phyloP scores from a whole-genome alignment of 2,329 filamentous ascomycete genomes.

The Fusarium sp. region DNA sequence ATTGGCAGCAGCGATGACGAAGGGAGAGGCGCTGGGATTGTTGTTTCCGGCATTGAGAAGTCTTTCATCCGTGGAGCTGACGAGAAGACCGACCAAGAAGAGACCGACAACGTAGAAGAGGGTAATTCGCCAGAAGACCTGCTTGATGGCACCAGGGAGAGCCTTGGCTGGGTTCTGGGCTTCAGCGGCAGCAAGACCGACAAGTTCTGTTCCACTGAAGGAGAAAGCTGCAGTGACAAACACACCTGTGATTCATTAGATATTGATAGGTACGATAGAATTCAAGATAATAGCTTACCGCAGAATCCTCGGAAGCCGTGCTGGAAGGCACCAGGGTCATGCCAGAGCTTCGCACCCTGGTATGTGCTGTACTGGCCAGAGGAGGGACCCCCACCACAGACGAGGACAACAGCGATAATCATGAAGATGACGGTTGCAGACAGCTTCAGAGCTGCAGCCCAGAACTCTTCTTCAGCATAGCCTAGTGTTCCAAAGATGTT shows the following conservation, averaged over 20 bases:
- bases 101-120: slow-evolving; percentile 66
- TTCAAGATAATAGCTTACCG: slow-evolving; percentile 53
- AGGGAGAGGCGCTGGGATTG: slow-evolving; percentile 58
- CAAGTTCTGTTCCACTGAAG: slow-evolving; percentile 78
- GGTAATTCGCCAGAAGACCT: slow-evolving; percentile 72
- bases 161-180: slow-evolving; percentile 76
- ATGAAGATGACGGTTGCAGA: slow-evolving; percentile 71
- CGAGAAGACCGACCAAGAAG: slow-evolving; percentile 62
- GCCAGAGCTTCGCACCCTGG: slow-evolving; percentile 62
- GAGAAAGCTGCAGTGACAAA: slow-evolving; percentile 77
- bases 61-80: slow-evolving; percentile 57
- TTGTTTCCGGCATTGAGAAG: slow-evolving; percentile 61
- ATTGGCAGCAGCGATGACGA: slow-evolving; percentile 67
- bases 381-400: slow-evolving; percentile 69
- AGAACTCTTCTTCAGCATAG: slow-evolving; percentile 70
- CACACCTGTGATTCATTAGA: slow-evolving; percentile 27
- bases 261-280: fast-evolving
- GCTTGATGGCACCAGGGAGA: slow-evolving; percentile 85
- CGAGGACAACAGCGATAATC: slow-evolving; percentile 68
- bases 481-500: slow-evolving; percentile 68
- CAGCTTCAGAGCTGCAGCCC: slow-evolving; percentile 67
- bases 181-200: slow-evolving; percentile 80
- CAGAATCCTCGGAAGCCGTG: slow-evolving; percentile 82
- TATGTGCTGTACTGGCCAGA: slow-evolving; percentile 58
- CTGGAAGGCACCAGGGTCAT: slow-evolving; percentile 68